Conservation (phyloP, 2,329 filamentous ascomycete species). For the Epichloe glyceriae region DNA sequence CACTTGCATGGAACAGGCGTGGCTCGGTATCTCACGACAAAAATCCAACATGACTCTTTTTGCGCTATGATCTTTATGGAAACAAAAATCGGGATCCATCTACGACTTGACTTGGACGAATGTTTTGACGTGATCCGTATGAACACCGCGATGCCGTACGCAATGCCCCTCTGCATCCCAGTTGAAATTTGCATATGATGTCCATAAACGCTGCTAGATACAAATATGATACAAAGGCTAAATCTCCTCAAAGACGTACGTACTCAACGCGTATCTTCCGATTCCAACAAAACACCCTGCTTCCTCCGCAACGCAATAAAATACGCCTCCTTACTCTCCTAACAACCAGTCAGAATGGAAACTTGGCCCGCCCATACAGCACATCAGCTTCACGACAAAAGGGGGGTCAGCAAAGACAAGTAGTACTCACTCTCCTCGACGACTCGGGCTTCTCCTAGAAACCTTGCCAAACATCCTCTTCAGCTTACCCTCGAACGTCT, state of each 20-base stretch:
- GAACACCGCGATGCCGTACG: no score
- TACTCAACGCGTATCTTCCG: not conserved
- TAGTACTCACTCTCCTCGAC: conserved; percentile 60
- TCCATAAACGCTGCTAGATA: no score
- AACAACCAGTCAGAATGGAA: not conserved
- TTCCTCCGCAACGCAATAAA: conserved; percentile 71
- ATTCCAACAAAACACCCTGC: conserved; percentile 19
- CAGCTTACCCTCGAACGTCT: conserved; percentile 59
- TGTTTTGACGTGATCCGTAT: no score
- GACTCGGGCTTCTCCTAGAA: conserved; percentile 82
- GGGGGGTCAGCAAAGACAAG: not conserved
- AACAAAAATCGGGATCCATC: no score
- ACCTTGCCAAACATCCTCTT: conserved; percentile 70
- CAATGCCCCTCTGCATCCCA: no score
- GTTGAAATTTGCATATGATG: no score
- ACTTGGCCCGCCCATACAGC: no score
- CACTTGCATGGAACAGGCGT: conserved; percentile 32
- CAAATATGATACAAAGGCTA: no score
- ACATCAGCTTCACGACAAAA: not conserved
- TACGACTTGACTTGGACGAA: no score
- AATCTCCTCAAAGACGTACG: no score
- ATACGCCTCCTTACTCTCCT: conserved; percentile 58
- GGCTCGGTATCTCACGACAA: conserved; percentile 30
- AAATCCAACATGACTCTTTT: conserved; percentile 21
- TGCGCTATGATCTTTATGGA: not conserved